These are phyloP conservation scores for Aphanomyces astaci DNA, from an alignment of 352 stramenopile species.

Conservation along the genomic window DNA sequence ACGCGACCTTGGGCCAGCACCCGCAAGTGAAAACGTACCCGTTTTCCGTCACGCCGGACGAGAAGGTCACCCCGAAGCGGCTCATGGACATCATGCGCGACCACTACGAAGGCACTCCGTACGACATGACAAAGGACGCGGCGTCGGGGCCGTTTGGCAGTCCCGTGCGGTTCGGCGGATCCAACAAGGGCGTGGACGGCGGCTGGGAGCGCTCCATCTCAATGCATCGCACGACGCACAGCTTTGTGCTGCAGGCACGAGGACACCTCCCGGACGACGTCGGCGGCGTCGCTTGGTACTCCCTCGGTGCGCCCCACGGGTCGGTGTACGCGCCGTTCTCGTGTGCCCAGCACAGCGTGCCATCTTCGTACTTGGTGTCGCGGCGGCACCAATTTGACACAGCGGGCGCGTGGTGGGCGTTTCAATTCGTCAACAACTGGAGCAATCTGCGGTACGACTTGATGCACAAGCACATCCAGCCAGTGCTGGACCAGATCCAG, in stretches of 20 bases:
- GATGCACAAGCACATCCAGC: conserved; percentile 48
- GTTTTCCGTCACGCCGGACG: conserved; percentile 83
- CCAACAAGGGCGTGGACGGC: conserved; percentile 40
- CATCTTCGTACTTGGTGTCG: conserved; percentile 46
- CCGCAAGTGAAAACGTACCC: conserved; percentile 67
- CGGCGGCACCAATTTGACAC: conserved; percentile 57
- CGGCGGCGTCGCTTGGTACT: conserved; percentile 57
- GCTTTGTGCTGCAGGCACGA: conserved; percentile 64
- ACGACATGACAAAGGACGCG: conserved; percentile 78
- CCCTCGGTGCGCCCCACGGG: conserved; percentile 45
- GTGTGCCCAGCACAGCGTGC: conserved; percentile 38
- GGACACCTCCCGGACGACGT: conserved; percentile 36
- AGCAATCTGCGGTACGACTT: conserved; percentile 61
- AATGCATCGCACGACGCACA: conserved; percentile 82
- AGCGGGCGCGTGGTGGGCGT: conserved; percentile 70
- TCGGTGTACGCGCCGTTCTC: conserved; percentile 73
- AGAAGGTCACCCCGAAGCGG: conserved; percentile 42
- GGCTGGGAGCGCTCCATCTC: conserved; percentile 87
- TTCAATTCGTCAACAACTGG: conserved; percentile 85
- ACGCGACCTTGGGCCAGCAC: conserved; percentile 36
- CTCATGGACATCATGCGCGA: conserved; percentile 83
- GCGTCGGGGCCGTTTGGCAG: conserved; percentile 85
- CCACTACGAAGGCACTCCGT: conserved; percentile 87
- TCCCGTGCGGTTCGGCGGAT: conserved; percentile 74
- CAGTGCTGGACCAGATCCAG: conserved; percentile 38